Base-by-base conservation (phyloP, 352 stramenopile species). In the Halophytophthora polymorphica region DNA sequence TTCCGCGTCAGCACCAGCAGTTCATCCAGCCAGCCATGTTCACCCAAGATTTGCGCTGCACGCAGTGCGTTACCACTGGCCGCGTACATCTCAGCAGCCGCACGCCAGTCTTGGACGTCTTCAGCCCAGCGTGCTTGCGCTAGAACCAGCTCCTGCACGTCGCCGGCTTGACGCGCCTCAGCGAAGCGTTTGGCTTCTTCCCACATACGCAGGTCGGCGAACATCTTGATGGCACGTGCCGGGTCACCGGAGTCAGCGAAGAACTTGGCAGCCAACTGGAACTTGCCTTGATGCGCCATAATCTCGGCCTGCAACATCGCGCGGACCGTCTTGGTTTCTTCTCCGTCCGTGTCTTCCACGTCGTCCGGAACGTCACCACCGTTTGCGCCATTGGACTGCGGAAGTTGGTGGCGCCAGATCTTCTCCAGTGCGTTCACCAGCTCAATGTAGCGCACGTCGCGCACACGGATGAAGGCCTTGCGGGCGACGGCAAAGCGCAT, bases 101-200 rank as follows among this genome's bases (percentile, higher is more conserved):
- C 86, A 21, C 83, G 78, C 87, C 88, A 97, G 56, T 98, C 90
- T 35, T 93, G 83, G 3, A 93, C 86, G 35, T 98, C 90, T 39
- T 98, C 83, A 19, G 90, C 85, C 90, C 90, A 97, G 53, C 94
- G 84, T 23, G 93, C 95, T 61, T 98, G 93, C 31, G 91, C 83
- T 22, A 82, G 57, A 1, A 93, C 81, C 11, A 98, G 73, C 40
- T 97, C 79, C 45, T 93, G 76, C 39, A 94, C 84, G 58, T 97
- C 86, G 28, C 93, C 64, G 37, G 78, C 75, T 38, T 85, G 87
- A 36, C 67, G 82, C 53, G 86, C 80, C 11, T 69, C 75, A 2
- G 91, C 90, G 39, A 97, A 96, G 18, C 77, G 78, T 68, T 97
- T 98, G 28, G 94, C 95, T 49, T 98, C 84, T 28, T 98, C 92